Base-by-base conservation (phyloP, 352 stramenopile genomes). In the Phytopythium ostracodes region DNA sequence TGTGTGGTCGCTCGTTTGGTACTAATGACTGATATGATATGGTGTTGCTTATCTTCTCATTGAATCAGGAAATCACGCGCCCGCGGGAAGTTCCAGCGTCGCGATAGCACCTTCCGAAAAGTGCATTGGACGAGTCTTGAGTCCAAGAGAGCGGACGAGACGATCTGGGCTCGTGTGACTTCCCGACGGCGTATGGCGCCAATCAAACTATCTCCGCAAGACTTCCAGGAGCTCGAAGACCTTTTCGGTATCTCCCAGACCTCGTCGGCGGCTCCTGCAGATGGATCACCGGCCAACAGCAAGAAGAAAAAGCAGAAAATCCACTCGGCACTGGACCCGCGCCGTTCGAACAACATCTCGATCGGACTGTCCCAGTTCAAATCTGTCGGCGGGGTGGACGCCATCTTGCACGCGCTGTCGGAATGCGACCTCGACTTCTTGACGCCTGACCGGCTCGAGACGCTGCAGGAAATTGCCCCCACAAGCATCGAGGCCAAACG, bases 331-430 rank as follows among this genome's bases (percentile, higher is more conserved):
- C 63, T 94, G 7, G 84, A 94, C 68, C 82, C 82, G n/a, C 70
- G 82, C 15, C 76, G 84, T 25, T 84, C 79, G 7, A 92, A 92
- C 72, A 92, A 90, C 46, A 92, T 94, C 60, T 87, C 77, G 7
- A 94, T 94, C 63, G 82, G 78, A 0, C 42, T 94, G 5, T 88
- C 70, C n/a, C 82, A 88, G 60, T 92, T 91, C 35, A 94, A 94
- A 64, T 46, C 64, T 11, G 25, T 77, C 10, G 80, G 82, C 4
- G 84, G 79, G 25, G 55, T 70, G 20, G 66, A 81, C 0, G 66
- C 66, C 27, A 83, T 91, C 52, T 56, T 91, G n/a, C 58, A 31
- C 43, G 81, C 69, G 20, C 60, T 88, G 27, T 71, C 72, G 38
- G 54, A 27, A 9, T 89, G 84, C 55, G 77, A 92, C 46, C 82